phyloP scores from a whole-genome alignment of 306 rosid genomes.

The Canavalia ensiformis region DNA sequence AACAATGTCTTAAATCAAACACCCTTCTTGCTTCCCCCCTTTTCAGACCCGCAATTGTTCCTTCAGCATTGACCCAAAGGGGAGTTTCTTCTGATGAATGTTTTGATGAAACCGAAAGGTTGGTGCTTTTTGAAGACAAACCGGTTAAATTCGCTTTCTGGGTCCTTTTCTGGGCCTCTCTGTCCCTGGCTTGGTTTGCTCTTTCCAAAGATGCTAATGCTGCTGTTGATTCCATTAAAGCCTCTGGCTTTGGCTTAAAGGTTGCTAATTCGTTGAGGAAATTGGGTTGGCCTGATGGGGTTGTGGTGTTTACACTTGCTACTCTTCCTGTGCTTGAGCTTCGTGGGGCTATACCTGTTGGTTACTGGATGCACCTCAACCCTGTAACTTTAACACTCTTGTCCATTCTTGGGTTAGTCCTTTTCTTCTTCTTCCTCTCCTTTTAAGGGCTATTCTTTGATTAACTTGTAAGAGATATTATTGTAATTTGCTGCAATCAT shows the following conservation, averaged over 20 bases:
- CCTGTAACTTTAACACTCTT: conserved; percentile 68
- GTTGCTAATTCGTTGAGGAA: conserved; percentile 71
- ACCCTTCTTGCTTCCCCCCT: conserved; percentile 43
- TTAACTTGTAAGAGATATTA: conserved; percentile 5
- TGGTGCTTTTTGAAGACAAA: conserved; percentile 56
- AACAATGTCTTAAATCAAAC: conserved; percentile 43
- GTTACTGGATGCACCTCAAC: conserved; percentile 89
- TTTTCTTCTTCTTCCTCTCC: not conserved
- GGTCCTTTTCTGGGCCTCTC: conserved; percentile 84
- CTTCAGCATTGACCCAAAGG: conserved; percentile 36
- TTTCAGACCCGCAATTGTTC: conserved; percentile 43
- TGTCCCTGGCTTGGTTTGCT: conserved; percentile 87
- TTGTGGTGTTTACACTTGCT: conserved; percentile 86
- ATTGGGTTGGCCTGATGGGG: conserved; percentile 81
- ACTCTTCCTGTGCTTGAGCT: conserved; percentile 96
- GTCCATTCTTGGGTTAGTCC: conserved; percentile 79
- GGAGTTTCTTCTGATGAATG: conserved; percentile 57
- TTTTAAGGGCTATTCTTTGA: not conserved
- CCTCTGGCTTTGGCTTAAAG: conserved; percentile 82
- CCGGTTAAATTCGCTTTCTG: conserved; percentile 69
- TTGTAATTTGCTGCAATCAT: conserved; percentile 32
- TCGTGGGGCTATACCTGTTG: conserved; percentile 97
- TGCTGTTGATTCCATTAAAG: conserved; percentile 81
- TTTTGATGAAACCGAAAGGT: conserved; percentile 56
- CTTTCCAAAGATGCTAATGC: conserved; percentile 89